phyloP scores from a whole-genome alignment of 495 filamentous ascomycete species.

The Hyphodiscus hymeniophilus region DNA sequence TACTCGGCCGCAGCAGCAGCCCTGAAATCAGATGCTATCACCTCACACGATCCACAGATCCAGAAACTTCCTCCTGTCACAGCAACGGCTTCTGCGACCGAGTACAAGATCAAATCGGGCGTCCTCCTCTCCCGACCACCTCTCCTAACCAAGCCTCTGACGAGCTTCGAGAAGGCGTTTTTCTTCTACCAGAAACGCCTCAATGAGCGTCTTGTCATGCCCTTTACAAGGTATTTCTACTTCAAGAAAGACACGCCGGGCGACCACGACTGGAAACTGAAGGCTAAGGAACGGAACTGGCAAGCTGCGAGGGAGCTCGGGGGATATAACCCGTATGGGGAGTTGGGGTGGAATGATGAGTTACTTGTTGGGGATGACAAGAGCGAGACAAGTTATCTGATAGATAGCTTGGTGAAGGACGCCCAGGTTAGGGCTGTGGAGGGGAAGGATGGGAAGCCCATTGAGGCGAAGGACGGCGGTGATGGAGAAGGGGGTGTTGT shows the following conservation, averaged over 20 bases:
- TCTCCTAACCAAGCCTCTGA: slow-evolving; percentile 72
- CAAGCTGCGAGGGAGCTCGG: slow-evolving; percentile 78
- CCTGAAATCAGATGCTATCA: slow-evolving; percentile 11
- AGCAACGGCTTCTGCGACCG: slow-evolving; percentile 14
- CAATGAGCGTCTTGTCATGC: slow-evolving; percentile 83
- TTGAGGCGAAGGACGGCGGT: slow-evolving; percentile 26
- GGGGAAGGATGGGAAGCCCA: slow-evolving; percentile 13
- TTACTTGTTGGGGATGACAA: slow-evolving; percentile 58
- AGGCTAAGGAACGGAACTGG: slow-evolving; percentile 59
- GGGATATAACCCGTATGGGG: slow-evolving; percentile 71
- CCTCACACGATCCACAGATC: slow-evolving; percentile 2
- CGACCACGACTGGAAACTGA: slow-evolving; percentile 86
- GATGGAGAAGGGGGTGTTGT: slow-evolving; percentile 55
- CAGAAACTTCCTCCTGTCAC: slow-evolving; percentile 19
- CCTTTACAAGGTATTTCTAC: slow-evolving; percentile 91
- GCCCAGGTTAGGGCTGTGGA: slow-evolving; percentile 16
- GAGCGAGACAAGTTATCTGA: slow-evolving; percentile 15
- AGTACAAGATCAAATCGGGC: slow-evolving; percentile 65
- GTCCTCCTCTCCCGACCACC: slow-evolving; percentile 86
- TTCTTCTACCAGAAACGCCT: slow-evolving; percentile 96
- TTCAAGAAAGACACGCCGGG: slow-evolving; percentile 84
- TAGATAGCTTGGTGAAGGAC: slow-evolving; percentile 14
- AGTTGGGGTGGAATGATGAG: slow-evolving; percentile 86
- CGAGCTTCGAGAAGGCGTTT: slow-evolving; percentile 83
- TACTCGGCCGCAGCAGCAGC: slow-evolving; percentile 16